Evolutionary conservation across 352 stramenopile genomes (phyloP).

Genomic region (Plasmopara viticola): DNA sequence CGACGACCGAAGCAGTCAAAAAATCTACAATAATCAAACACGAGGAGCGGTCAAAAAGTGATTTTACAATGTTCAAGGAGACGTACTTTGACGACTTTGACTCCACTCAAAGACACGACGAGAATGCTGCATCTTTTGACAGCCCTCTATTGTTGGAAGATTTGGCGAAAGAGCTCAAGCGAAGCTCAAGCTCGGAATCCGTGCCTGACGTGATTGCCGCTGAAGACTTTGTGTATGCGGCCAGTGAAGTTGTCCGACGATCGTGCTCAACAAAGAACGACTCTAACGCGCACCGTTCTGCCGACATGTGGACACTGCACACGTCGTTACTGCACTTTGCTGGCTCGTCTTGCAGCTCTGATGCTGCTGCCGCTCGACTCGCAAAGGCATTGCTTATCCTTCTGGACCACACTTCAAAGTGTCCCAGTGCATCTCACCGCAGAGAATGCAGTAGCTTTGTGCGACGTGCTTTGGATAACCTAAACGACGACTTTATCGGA

Average conservation of each 20-base stretch:
- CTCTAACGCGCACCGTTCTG: constrained; percentile 2
- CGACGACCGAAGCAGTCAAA: constrained; percentile 9
- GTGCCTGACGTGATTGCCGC: constrained; percentile 10
- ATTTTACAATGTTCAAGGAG: constrained; percentile 20
- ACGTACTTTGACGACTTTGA: constrained; percentile 10
- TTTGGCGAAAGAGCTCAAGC: constrained; percentile 16
- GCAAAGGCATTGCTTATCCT: constrained; percentile 37
- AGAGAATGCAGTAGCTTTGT: constrained; percentile 43
- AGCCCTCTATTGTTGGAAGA: constrained; percentile 4
- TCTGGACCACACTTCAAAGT: constrained; percentile 37
- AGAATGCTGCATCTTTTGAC: neutral
- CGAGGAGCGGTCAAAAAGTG: constrained; percentile 1
- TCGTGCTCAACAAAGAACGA: constrained; percentile 13
- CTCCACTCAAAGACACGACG: neutral
- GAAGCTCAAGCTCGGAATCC: constrained; percentile 13
- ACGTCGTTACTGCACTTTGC: constrained; percentile 49
- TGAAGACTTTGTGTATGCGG: constrained; percentile 24
- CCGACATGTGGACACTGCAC: constrained; percentile 36
- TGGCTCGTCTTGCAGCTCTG: constrained; percentile 37
- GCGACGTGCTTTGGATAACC: constrained; percentile 37
- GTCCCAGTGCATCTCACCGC: constrained; percentile 28
- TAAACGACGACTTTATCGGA: constrained; percentile 14
- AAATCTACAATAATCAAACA: neutral
- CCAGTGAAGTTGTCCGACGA: constrained; percentile 11
- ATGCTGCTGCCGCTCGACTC: constrained; percentile 27